Evolutionary conservation across 768 basidiomycete genomes (phyloP), one percentile per base, ranked within the genome.

Genomic region (Cyathus striatus): DNA sequence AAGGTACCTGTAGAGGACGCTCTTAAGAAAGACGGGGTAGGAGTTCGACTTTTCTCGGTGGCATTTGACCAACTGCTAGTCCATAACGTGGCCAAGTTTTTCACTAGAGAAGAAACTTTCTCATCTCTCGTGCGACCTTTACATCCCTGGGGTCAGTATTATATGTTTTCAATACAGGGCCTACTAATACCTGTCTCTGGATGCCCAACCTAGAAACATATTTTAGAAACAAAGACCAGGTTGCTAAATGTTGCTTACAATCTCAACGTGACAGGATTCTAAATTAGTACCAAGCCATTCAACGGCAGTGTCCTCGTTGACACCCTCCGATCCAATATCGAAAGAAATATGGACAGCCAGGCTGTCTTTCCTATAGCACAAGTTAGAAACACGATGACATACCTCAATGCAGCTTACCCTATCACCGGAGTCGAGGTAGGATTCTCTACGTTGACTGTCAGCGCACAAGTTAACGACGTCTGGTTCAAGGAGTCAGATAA

Each of bases 211-310:
- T n/a, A 30, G n/a, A n/a, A 30, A 30, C 9, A 30, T 30, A n/a
- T 9, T 30, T 9, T 9, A n/a, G n/a, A n/a, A 30, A n/a, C 9
- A 9, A 30, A 9, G 27, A 9, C 9, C 27, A 30, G n/a, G n/a
- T 9, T n/a, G n/a, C 27, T 9, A 30, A 30, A n/a, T n/a, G 27
- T 9, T 33, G 23, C 26, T 16, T 14, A 43, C 33, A 13, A 23
- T 14, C 10, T 43, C 20, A 10, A 43, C 23, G 7, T 20, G 6
- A 23, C 42, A 43, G 26, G n/a, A 24, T 7, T 27, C 3, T 13
- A 43, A 34, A 16, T 43, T 27, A 7, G 30, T 23, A 10, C 36
- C 20, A 9, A 43, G 33, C 42, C 42, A 43, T 23, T 43, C 42
- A 2, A 43, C 16, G 16, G 42, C 27, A 17, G 18, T 34, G 32